A percentile compares a stretch with the other conserved stretches of the same genome.
phyloP scores from a whole-genome alignment of 495 filamentous ascomycete species.

The Glonium stellatum region DNA sequence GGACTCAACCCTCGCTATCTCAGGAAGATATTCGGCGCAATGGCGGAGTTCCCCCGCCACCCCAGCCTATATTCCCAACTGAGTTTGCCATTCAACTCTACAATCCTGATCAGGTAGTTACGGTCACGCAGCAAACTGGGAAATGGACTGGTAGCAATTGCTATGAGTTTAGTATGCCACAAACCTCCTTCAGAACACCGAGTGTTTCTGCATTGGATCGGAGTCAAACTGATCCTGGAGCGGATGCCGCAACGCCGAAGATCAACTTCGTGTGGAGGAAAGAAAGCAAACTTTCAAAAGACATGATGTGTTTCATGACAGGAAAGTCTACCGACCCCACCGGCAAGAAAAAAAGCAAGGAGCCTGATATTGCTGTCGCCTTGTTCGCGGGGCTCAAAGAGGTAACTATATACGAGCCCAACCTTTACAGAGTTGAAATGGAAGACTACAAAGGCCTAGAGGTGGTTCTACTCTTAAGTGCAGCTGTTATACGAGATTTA shows the following conservation, averaged over 20 bases:
- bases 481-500: constrained; percentile 79
- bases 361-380: constrained; percentile 89
- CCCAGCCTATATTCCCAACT: constrained; percentile 69
- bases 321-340: constrained; percentile 61
- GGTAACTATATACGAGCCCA: constrained; percentile 86
- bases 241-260: constrained; percentile 65
- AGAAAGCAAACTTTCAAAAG: constrained; percentile 77
- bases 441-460: constrained; percentile 94
- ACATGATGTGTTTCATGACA: constrained; percentile 73
- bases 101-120: constrained; percentile 81
- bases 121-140: constrained; percentile 61
- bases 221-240: constrained; percentile 58
- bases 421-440: constrained; percentile 80
- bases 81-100: constrained; percentile 82
- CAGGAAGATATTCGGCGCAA: constrained; percentile 72
- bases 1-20: constrained; percentile 72
- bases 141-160: constrained; percentile 69
- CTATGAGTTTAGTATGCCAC: constrained; percentile 92
- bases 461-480: constrained; percentile 73
- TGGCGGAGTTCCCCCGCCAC: constrained; percentile 58
- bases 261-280: constrained; percentile 86
- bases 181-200: constrained; percentile 73
- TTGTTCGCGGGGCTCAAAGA: constrained; percentile 64
- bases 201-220: constrained; percentile 71
- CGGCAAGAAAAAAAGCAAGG: constrained; percentile 58